Evolutionary conservation across 1,139 yeast genomes (phyloP), one percentile per base, ranked within the genome.

Genomic region (Geotrichum reessii): DNA sequence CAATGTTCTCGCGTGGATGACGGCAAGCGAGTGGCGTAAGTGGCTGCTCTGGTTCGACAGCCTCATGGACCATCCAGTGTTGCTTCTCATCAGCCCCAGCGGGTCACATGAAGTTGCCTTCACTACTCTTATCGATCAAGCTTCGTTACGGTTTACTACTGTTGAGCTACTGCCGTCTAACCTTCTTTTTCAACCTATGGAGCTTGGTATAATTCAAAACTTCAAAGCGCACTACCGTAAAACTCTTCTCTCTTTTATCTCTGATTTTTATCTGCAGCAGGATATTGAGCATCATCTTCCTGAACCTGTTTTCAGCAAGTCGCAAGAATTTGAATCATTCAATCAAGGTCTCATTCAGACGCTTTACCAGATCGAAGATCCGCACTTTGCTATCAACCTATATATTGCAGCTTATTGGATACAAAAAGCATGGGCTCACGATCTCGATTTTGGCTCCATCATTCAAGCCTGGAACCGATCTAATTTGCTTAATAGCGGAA

Each of bases 41-140:
- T 59, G 61, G 61, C 50, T 59, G 12, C 37, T 49, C n/a, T 59
- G 61, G 61, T 56, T 59, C 33, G 61, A 59, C 47, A 28, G 50
- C 7, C 33, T 53, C 33, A 59, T 59, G 59, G 61, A 55, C 33
- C 33, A 56, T 9, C 44, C 27, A 1, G 61, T 56, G 6, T 48
- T 59, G 21, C 54, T 59, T 2, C 46, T 59, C 8, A 14, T 59
- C 9, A 58, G 57, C 37, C 61, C 61, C n/a, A 51, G 52, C 50
- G 55, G 55, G 11, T 40, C 58, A 7, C 61, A 59, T 17, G 61
- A 59, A 31, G 58, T 56, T 9, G 61, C 58, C 7, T 47, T 40
- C 31, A 53, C 47, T 9, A 48, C 52, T 27, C 54, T 56, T 7
- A 37, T 47, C 9, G 57, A 56, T 12, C 28, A 28, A n/a, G 47